Conservation (phyloP, 2,329 filamentous ascomycete species). For the Paraphoma sp. region DNA sequence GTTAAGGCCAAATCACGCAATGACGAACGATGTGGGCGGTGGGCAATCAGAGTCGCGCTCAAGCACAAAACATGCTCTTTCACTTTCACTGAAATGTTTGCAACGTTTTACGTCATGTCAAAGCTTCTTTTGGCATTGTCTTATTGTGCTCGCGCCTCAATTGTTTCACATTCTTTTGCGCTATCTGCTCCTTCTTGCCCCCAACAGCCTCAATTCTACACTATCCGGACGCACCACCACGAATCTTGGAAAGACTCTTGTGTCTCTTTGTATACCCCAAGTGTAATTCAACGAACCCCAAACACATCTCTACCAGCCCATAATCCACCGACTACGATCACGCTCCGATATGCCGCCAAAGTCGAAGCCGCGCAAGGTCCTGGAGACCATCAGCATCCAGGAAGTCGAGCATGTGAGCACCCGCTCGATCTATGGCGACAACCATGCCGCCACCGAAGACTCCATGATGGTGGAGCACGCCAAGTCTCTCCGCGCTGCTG, state of each 20-base stretch:
- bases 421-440: conserved; percentile 25
- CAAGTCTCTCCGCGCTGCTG: background rate
- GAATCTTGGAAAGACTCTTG: background rate
- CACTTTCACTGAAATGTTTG: background rate
- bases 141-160: background rate
- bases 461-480: conserved; percentile 20
- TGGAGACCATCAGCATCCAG: background rate
- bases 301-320: background rate
- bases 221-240: background rate
- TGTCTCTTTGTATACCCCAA: background rate
- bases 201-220: background rate
- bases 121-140: background rate
- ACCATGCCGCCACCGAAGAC: conserved; percentile 19
- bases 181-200: background rate
- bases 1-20: too few relatives aligned
- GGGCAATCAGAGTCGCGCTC: too few relatives aligned
- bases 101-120: background rate
- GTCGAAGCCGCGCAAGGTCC: background rate
- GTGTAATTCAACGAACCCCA: background rate
- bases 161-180: background rate
- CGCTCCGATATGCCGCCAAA: background rate
- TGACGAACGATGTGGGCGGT: too few relatives aligned
- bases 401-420: background rate
- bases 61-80: background rate
- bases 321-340: background rate